Base-by-base conservation (phyloP, 2,329 filamentous ascomycete genomes). In the Calonectria pauciramosa region DNA sequence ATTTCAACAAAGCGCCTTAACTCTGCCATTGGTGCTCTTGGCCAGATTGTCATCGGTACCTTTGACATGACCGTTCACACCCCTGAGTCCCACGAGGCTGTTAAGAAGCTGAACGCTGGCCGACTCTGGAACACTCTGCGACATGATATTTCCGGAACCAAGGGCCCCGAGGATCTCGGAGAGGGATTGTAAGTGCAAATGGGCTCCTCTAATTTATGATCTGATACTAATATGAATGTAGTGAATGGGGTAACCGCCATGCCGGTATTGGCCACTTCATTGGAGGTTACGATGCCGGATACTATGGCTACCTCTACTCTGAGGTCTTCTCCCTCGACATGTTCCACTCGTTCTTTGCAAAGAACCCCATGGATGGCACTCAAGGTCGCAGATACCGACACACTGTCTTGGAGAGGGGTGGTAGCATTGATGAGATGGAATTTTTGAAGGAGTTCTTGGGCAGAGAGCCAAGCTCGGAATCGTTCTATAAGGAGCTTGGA, bases 241-340 rank as follows among this genome's bases (percentile, higher is more conserved):
- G 90, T 82, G 88, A 89, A 74, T 96, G 94, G 94, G 94, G 94
- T 51, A 91, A 96, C 79, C 94, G 94, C 16, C 92, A 96, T 81
- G 94, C 94, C 8, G 95, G 93, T 0, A 96, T 97, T 81, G 94
- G 94, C 20, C 95, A 97, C 85, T 88, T 96, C 76, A 94, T 96
- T 74, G 94, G 94, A 68, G 95, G 95, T 2, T 97, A 97, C 81
- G 95, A 96, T 84, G 94, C 95, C 36, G 94, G 94, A 54, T 96
- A 96, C 86, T 97, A 97, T 84, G 92, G 92, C 80, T 94, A 94
- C 82, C 86, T 94, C 41, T 93, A 91, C 76, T 95, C 93, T 1
- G 91, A 95, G 83, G 95, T 97, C 23, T 97, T 96, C 86, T 94
- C 93, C 28, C 91, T 93, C 32, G 95, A 97, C 85, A 96, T 97